Evolutionary conservation across 139 green algal species (phyloP), one percentile per base, ranked within the genome.

Genomic region (Parachlorella kessleri): DNA sequence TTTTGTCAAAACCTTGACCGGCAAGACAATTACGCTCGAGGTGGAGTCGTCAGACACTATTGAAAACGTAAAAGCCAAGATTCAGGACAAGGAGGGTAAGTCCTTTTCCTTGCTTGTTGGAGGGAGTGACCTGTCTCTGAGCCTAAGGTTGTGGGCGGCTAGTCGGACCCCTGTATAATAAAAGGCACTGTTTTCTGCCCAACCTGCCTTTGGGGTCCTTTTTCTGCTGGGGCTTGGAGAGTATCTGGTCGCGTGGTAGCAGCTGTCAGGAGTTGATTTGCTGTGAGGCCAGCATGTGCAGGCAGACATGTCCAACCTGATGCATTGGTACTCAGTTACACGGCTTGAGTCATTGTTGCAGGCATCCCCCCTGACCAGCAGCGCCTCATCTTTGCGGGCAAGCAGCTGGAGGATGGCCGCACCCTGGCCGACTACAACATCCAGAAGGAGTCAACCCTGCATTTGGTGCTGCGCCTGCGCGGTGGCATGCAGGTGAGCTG

Each of bases 401-500:
- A 98, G 91, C 95, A 98, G 90, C 89, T 98, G 59, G 95, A 98
- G 89, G 95, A 98, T 77, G 95, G 95, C 78, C 88, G 95, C 79
- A 98, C 94, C 28, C 85, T 98, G 73, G 92, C 95, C 26, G 94
- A 98, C 85, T 98, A 98, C 93, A 98, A 98, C 91, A 98, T 98
- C 88, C 95, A 98, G 93, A 98, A 98, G 92, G 94, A 96, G 86
- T 88, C 80, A 2, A 94, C 89, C 9, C 76, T 88, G 0, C 84
- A 88, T 72, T 75, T 88, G 65, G 81, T 89, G 23, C 69, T 78
- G 42, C 78, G 78, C 36, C 88, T 92, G 67, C 86, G 88, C n/a
- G 87, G 87, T 79, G 88, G 88, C 65, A 92, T 92, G 86, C 88
- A n/a, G n/a, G n/a, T n/a, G n/a, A n/a, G n/a, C n/a, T n/a, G n/a